Evolutionary conservation across 225 moss, liverwort and hornwort genomes (phyloP), one percentile per base, ranked within the genome.

Genomic region (Marchantia polymorpha): DNA sequence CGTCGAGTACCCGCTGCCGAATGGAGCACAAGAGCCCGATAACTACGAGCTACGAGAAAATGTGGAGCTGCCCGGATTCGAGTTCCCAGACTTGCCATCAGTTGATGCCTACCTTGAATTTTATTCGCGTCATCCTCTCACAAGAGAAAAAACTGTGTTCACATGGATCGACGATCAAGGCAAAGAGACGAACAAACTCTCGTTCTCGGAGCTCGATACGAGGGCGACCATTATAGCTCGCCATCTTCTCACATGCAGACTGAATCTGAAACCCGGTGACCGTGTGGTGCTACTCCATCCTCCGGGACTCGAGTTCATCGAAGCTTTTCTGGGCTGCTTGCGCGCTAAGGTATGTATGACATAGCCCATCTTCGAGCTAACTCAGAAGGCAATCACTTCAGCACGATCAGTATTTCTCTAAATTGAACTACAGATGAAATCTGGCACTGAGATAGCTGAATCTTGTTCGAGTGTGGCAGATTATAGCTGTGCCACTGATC

Each of bases 101-200:
- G 29, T 75, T 5, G 87, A 87, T 30, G 80, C 77, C 13, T 87
- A 87, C 55, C 54, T 87, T 23, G 54, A 72, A 8, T 83, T 74
- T 50, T 85, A 84, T 49, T 84, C 84, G 0, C 58, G 75, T n/a
- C 87, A 85, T 73, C 82, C 79, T 3, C 74, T 72, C 16, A 82
- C 84, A 11, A 77, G 56, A 52, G 82, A 84, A 69, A 70, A 65
- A 23, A 69, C 78, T 53, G 59, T 84, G 55, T 87, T 78, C 80
- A 87, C 87, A 49, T 87, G 87, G 87, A 15, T 87, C n/a, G 84
- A 87, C 67, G 82, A 81, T 39, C 64, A 84, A 30, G 87, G 84
- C 6, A 80, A 84, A 12, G 87, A 84, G 69, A 67, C 73, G 50
- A 46, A 46, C 74, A 83, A 74, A 71, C 77, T 84, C 7, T 84